Base-by-base conservation (phyloP, 2,329 filamentous ascomycete species). In the Zasmidium angulare region DNA sequence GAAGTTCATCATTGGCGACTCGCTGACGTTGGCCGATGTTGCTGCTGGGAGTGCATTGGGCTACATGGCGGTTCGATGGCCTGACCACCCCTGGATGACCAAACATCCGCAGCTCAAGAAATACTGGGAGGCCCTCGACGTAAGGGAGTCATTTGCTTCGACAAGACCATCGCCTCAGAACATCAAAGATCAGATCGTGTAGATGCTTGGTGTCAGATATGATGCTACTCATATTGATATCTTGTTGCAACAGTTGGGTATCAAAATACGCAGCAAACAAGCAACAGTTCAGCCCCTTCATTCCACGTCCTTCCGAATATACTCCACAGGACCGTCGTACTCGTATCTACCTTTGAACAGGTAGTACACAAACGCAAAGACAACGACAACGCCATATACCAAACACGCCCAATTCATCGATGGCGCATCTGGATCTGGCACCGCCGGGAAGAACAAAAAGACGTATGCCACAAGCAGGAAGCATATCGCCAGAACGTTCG, bases 51-150 rank as follows among this genome's bases (percentile, higher is more conserved):
- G 64, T 58, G 69, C 75, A 17, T 60, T 75, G 19, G 74, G 74
- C 0, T 75, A 72, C 56, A 68, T 76, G 66, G 62, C 62, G 11
- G 64, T 73, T 2, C 57, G 73, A 17, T 74, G 67, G 65, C 69
- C 68, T 3, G 71, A 74, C 20, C 68, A 73, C 60, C 47, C 58
- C 7, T 76, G 74, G 75, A 66, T 66, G 59, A 56, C 60, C n/a
- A 60, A 70, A 47, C 71, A 75, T 63, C 72, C 75, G 9, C 60
- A 65, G 11, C 53, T 76, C 65, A 78, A 59, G 76, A 78, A 63
- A 75, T 81, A 63, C 77, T 81, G 75, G 77, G 77, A 65, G 70
- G 75, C 69, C 68, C 54, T 76, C 53, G 73, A 81, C 60, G 75
- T 76, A 22, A 72, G 78, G 0, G 75, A 79, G 63, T 77, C 77